Evolutionary conservation across 2,329 filamentous ascomycete genomes (phyloP).

Genomic region (Aspergillus piperis): DNA sequence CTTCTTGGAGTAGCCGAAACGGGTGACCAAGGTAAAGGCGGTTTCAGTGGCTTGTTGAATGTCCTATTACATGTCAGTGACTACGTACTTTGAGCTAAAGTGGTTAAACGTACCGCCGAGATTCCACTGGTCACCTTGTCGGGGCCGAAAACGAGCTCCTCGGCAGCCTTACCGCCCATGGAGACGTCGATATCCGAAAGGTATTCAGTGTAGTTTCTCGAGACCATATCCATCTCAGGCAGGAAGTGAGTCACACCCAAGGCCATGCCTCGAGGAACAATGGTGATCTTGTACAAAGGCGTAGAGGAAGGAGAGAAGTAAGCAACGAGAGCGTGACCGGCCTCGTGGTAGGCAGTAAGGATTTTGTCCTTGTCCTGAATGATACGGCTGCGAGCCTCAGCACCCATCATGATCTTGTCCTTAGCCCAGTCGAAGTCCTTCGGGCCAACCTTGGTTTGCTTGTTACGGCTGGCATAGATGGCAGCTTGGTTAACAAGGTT

Average conservation of each 20-base stretch:
- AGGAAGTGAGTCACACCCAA: conserved; percentile 86
- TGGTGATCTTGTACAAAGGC: conserved; percentile 94
- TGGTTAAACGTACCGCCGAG: conserved; percentile 61
- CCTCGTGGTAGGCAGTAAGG: conserved; percentile 95
- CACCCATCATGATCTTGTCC: conserved; percentile 96
- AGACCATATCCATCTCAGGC: conserved; percentile 90
- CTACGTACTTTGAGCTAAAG: background rate
- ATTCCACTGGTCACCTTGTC: conserved; percentile 91
- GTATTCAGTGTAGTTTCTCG: conserved; percentile 80
- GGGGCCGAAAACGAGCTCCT: conserved; percentile 88
- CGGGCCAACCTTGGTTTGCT: conserved; percentile 72
- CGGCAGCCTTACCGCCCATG: conserved; percentile 82
- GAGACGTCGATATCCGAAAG: conserved; percentile 75
- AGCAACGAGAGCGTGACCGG: conserved; percentile 87
- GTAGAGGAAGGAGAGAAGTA: conserved; percentile 75
- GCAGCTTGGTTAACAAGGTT: conserved; percentile 97
- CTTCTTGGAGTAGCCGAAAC: conserved; percentile 82
- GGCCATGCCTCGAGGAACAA: conserved; percentile 84
- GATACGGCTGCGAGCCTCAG: conserved; percentile 84
- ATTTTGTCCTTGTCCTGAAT: conserved; percentile 93
- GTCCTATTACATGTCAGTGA: conserved; percentile 58
- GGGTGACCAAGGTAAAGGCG: conserved; percentile 85
- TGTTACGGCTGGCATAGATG: conserved; percentile 87
- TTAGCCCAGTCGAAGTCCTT: conserved; percentile 94
- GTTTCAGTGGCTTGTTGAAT: conserved; percentile 77